Conservation (phyloP, 1,139 yeast genomes). For the Arxiozyma heterogenica region DNA sequence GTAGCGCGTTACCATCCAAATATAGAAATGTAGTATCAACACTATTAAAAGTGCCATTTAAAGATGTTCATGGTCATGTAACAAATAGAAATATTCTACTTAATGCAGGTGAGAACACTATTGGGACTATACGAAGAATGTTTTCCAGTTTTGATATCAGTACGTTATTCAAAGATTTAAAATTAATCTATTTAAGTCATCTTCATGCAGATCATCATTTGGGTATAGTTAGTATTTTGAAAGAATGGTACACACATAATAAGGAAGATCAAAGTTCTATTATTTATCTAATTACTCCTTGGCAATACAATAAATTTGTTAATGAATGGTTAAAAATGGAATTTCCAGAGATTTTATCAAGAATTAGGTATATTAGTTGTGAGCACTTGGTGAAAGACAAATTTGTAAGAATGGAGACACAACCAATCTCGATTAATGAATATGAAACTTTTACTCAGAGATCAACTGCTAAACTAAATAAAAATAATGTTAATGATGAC, state of each 20-base stretch:
- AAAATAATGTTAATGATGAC: not conserved
- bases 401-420: slow-evolving; percentile 24
- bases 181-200: slow-evolving; percentile 70
- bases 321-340: slow-evolving; percentile 65
- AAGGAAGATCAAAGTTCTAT: slow-evolving; percentile 26
- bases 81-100: slow-evolving; percentile 45
- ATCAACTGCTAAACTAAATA: not conserved
- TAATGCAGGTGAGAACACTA: slow-evolving; percentile 92
- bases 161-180: slow-evolving; percentile 44
- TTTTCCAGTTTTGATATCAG: slow-evolving; percentile 41
- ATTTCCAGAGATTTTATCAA: slow-evolving; percentile 33
- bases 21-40: slow-evolving; percentile 80
- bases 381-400: slow-evolving; percentile 45
- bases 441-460: slow-evolving; percentile 8
- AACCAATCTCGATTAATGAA: slow-evolving; percentile 27
- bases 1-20: slow-evolving; percentile 82
- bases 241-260: slow-evolving; percentile 51
- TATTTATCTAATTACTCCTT: slow-evolving; percentile 59
- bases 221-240: slow-evolving; percentile 64
- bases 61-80: slow-evolving; percentile 14
- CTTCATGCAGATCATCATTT: slow-evolving; percentile 96
- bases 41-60: slow-evolving; percentile 57
- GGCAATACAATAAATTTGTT: slow-evolving; percentile 61
- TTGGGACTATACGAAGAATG: slow-evolving; percentile 61
- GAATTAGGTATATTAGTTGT: slow-evolving; percentile 54